Evolutionary conservation across 495 filamentous ascomycete species (phyloP).

Genomic region (Penicillium roqueforti): DNA sequence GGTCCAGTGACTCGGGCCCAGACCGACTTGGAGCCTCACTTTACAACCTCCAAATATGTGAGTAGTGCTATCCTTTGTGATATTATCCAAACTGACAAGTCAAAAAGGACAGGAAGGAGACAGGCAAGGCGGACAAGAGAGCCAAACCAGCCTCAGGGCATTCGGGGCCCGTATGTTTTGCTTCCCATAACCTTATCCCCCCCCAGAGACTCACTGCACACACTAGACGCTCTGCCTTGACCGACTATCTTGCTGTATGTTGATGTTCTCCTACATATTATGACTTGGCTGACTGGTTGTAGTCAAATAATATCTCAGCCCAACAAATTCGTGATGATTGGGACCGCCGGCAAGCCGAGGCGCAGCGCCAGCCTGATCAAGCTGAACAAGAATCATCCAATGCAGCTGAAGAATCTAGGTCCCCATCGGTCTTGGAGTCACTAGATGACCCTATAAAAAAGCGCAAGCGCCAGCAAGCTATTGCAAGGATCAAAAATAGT

Average conservation of each 20-base stretch:
- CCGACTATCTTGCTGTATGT: constrained; percentile 72
- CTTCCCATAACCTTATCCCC: background rate
- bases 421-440: constrained; percentile 33
- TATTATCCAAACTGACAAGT: constrained; percentile 16
- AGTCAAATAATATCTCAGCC: constrained; percentile 90
- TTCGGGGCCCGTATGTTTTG: constrained; percentile 58
- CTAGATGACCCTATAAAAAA: constrained; percentile 54
- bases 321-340: constrained; percentile 67
- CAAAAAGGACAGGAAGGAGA: constrained; percentile 29
- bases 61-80: background rate
- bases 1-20: constrained; percentile 33
- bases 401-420: constrained; percentile 10
- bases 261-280: background rate
- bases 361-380: constrained; percentile 9
- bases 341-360: constrained; percentile 45
- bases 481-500: constrained; percentile 72
- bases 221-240: constrained; percentile 66
- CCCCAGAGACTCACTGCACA: background rate
- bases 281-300: constrained; percentile 10
- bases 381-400: constrained; percentile 10
- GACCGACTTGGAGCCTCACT: background rate
- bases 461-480: constrained; percentile 57
- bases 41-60: constrained; percentile 3
- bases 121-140: constrained; percentile 25
- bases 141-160: constrained; percentile 42